Base-by-base conservation (phyloP, 768 basidiomycete genomes). In the Boletus rubroflammeus region DNA sequence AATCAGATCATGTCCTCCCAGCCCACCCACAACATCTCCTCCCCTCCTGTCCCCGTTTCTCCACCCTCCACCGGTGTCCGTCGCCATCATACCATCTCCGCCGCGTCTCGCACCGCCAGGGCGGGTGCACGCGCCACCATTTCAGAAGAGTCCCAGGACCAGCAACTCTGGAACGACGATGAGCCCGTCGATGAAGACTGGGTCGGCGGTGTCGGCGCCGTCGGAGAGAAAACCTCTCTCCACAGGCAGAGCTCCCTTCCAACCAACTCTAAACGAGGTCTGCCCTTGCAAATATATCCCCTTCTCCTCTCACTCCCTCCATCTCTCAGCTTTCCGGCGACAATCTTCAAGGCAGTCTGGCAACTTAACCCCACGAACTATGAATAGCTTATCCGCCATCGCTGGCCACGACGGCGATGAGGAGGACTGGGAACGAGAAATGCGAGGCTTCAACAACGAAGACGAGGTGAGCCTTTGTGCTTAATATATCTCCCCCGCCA, bases 381-480 rank as follows among this genome's bases (percentile, higher is more conserved):
- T 92, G 71, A 92, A 91, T 64, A 92, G 88, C 68, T 81, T 93
- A 50, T 81, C 87, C 34, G 88, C 88, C 51, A 93, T 93, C 70
- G 84, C 88, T 48, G 90, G 89, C 39, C 86, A 90, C 63, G 90
- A 93, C 62, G 89, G 86, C 61, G 90, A 91, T 56, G 90, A 93
- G 67, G 90, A 92, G 59, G 87, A 90, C 52, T 93, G 91, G 91
- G 88, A 90, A 68, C 74, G 78, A 40, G 82, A 83, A 38, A 78
- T 85, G 70, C 71, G 77, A 19, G 80, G 77, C 71, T 72, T 81
- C 67, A 73, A 75, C 13, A 75, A 82, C 54, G 85, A 85, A 49
- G 88, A 88, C 31, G 87, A 89, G 72, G 90, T 88, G 57, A 59
- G 73, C 65, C 23, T 23, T 53, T 31, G 39, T 45, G 15, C 51